A percentile compares a stretch with the other conserved stretches of the same genome.
phyloP scores from a whole-genome alignment of 2,329 filamentous ascomycete genomes.

The Thermothelomyces thermophilus region DNA sequence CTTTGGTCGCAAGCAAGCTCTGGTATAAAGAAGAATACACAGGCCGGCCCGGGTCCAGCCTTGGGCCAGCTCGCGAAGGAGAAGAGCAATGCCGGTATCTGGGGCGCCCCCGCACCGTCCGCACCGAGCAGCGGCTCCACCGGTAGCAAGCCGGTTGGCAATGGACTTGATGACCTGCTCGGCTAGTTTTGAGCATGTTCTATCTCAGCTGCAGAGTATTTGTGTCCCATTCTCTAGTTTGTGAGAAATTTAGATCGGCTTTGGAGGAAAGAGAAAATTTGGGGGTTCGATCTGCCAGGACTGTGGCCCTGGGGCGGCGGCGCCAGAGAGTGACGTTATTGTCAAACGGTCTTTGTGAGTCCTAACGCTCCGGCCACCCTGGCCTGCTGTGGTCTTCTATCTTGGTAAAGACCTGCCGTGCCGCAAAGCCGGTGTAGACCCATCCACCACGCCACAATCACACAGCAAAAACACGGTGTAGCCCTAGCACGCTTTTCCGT shows the following conservation, averaged over 20 bases:
- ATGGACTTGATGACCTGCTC: conserved; percentile 44
- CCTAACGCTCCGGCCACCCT: too few species aligned
- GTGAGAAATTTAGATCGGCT: not conserved
- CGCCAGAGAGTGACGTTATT: too few species aligned
- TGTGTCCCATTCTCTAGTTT: not conserved
- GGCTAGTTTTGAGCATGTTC: conserved; percentile 29
- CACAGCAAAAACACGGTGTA: too few species aligned
- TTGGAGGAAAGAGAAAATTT: too few species aligned
- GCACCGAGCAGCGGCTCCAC: conserved; percentile 17
- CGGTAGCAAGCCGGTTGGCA: conserved; percentile 22
- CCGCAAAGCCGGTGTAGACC: not conserved
- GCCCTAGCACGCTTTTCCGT: too few species aligned
- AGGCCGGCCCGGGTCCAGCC: conserved; percentile 62
- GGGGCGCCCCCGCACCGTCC: conserved; percentile 61
- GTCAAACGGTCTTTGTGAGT: too few species aligned
- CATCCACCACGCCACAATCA: not conserved
- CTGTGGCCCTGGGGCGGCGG: too few species aligned
- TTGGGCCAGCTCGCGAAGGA: conserved; percentile 96
- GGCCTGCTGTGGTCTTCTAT: not conserved
- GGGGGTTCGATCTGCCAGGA: too few species aligned
- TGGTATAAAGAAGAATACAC: conserved; percentile 66
- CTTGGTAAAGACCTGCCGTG: not conserved
- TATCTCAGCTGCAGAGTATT: not conserved
- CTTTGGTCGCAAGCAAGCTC: conserved; percentile 73
- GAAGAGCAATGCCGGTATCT: conserved; percentile 90